Percentiles rank a stretch among this genome's conserved stretches.
Evolutionary conservation across 208 protist genomes (phyloP).

Genomic region (Crithidia bombi): DNA sequence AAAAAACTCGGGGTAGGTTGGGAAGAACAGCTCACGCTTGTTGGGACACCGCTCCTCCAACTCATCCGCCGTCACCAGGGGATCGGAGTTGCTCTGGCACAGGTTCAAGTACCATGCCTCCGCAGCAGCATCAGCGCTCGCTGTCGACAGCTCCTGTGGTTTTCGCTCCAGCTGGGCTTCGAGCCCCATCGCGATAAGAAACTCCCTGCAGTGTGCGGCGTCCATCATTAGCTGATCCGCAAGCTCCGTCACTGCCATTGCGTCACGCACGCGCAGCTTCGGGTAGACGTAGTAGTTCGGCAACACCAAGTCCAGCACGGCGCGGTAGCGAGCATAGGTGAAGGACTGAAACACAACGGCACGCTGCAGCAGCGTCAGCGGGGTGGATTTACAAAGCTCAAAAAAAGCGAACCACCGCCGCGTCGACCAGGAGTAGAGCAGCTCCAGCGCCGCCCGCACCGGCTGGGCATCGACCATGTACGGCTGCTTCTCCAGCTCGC

Average conservation of each 20-base stretch:
- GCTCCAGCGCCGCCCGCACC: constrained; percentile 55
- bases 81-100: constrained; percentile 30
- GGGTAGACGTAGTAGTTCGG: constrained; percentile 72
- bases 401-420: constrained; percentile 84
- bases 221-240: constrained; percentile 63
- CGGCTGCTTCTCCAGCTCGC: constrained; percentile 74
- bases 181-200: constrained; percentile 71
- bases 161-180: constrained; percentile 26
- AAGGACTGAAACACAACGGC: constrained; percentile 84
- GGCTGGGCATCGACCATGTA: constrained; percentile 59
- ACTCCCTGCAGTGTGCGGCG: constrained; percentile 50
- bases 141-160: background rate
- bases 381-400: constrained; percentile 44
- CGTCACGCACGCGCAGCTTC: constrained; percentile 57
- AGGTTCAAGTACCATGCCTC: constrained; percentile 32
- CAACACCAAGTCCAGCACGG: constrained; percentile 77
- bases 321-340: constrained; percentile 82
- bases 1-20: constrained; percentile 67
- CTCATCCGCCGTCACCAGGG: constrained; percentile 53
- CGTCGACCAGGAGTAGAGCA: constrained; percentile 73
- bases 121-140: background rate
- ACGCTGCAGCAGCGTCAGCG: constrained; percentile 73
- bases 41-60: constrained; percentile 52
- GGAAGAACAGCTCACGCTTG: constrained; percentile 68
- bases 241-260: constrained; percentile 44